phyloP scores from a whole-genome alignment of 2,329 filamentous ascomycete genomes.

The Didymella sp. region DNA sequence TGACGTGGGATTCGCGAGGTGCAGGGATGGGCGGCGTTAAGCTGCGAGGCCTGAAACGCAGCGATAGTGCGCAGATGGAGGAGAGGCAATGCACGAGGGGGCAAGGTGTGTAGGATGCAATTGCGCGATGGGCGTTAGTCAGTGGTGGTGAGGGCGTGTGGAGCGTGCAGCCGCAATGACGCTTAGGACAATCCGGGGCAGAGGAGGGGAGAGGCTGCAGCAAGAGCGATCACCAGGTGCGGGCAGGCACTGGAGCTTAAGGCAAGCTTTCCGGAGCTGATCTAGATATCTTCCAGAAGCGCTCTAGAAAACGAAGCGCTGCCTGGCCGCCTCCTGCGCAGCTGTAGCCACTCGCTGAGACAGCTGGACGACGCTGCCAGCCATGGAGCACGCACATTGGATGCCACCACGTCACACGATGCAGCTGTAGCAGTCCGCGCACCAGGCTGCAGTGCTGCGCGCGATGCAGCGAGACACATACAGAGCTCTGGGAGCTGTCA shows the following conservation, averaged over 20 bases:
- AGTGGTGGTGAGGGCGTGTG: slow-evolving; percentile 19
- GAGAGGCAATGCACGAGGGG: slow-evolving; percentile 5
- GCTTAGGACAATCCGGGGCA: slow-evolving; percentile 25
- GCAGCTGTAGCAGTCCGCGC: slow-evolving; percentile 6
- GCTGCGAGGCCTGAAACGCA: slow-evolving; percentile 39
- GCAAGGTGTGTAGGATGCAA: slow-evolving; percentile 9
- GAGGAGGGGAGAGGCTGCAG: slow-evolving; percentile 30
- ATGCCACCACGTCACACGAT: slow-evolving; percentile 23
- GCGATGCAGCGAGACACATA: slow-evolving; percentile 14
- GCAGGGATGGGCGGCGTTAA: slow-evolving; percentile 46
- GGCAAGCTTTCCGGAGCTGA: slow-evolving; percentile 32
- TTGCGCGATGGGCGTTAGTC: slow-evolving; percentile 15
- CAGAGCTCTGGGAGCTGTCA: slow-evolving; percentile 13
- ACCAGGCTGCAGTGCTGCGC: slow-evolving; percentile 10
- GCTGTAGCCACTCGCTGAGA: slow-evolving; percentile 22
- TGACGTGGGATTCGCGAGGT: slow-evolving; percentile 46
- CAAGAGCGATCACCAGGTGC: slow-evolving; percentile 22
- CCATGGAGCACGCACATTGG: slow-evolving; percentile 24
- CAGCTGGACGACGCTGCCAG: slow-evolving; percentile 21
- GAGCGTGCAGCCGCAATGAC: slow-evolving; percentile 26
- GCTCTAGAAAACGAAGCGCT: slow-evolving; percentile 32
- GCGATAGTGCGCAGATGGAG: slow-evolving; percentile 29
- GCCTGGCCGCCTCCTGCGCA: slow-evolving; percentile 14
- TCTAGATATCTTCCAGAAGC: slow-evolving; percentile 41
- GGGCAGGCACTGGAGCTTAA: slow-evolving; percentile 24